Evolutionary conservation across 805 yeast genomes (phyloP).

Genomic region (Cyberlindnera saturnus): DNA sequence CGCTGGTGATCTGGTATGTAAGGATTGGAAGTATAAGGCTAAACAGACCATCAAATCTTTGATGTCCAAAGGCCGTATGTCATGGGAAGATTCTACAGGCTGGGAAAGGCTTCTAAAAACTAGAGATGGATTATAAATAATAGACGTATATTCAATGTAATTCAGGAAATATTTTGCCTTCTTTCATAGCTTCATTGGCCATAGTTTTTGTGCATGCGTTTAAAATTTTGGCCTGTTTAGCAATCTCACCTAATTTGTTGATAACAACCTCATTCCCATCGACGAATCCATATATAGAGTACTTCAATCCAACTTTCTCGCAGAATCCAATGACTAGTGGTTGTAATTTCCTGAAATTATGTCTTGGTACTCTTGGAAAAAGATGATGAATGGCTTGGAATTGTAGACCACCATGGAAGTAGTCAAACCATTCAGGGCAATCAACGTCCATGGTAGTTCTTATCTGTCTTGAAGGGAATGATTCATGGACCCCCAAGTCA

Average conservation of each 20-base stretch:
- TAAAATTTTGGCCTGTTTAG: slow-evolving; percentile 71
- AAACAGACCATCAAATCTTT: slow-evolving; percentile 64
- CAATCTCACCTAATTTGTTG: slow-evolving; percentile 63
- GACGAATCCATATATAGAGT: slow-evolving; percentile 79
- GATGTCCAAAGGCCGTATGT: slow-evolving; percentile 69
- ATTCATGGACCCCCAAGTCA: slow-evolving; percentile 74
- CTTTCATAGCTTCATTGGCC: slow-evolving; percentile 41
- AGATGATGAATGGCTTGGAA: slow-evolving; percentile 89
- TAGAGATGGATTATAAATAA: slow-evolving; percentile 11
- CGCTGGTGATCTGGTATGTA: slow-evolving; percentile 80
- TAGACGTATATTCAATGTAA: neutral
- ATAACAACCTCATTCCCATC: slow-evolving; percentile 72
- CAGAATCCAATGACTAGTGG: slow-evolving; percentile 69
- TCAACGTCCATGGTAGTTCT: slow-evolving; percentile 94
- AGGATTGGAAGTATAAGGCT: slow-evolving; percentile 88
- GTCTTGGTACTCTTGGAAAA: slow-evolving; percentile 86
- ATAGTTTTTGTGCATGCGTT: slow-evolving; percentile 65
- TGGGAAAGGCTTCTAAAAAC: slow-evolving; percentile 57
- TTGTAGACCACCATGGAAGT: slow-evolving; percentile 86
- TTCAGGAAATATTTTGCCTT: slow-evolving; percentile 17
- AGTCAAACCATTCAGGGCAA: slow-evolving; percentile 90
- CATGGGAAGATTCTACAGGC: slow-evolving; percentile 77
- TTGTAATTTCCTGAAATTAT: slow-evolving; percentile 74
- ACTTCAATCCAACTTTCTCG: slow-evolving; percentile 65
- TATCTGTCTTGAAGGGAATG: slow-evolving; percentile 72